Evolutionary conservation across 495 filamentous ascomycete genomes (phyloP).

Genomic region (Penicillium bovifimosum): DNA sequence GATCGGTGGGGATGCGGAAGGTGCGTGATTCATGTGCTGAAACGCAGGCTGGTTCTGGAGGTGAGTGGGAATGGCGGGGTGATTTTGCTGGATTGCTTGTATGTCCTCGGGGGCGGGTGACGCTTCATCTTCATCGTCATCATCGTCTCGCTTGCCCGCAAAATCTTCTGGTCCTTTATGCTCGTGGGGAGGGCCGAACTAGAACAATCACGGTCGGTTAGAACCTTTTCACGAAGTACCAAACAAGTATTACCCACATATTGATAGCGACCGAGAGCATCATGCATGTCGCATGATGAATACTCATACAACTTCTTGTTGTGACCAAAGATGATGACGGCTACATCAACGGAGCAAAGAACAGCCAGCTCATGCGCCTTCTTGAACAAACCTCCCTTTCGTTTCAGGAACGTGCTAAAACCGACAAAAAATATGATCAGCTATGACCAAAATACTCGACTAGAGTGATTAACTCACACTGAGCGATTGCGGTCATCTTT

Average conservation of each 20-base stretch:
- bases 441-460: not conserved
- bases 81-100: slow-evolving; percentile 38
- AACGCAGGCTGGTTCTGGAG: slow-evolving; percentile 70
- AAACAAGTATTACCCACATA: slow-evolving; percentile 58
- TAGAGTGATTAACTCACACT: slow-evolving; percentile 61
- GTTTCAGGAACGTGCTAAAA: slow-evolving; percentile 88
- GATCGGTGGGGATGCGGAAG: slow-evolving; percentile 87
- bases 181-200: slow-evolving; percentile 91
- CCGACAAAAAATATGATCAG: slow-evolving; percentile 5
- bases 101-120: slow-evolving; percentile 59
- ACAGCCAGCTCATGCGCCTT: slow-evolving; percentile 98
- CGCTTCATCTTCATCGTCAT: slow-evolving; percentile 80
- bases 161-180: slow-evolving; percentile 96
- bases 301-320: slow-evolving; percentile 99
- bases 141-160: slow-evolving; percentile 72
- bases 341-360: slow-evolving; percentile 95
- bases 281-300: slow-evolving; percentile 87
- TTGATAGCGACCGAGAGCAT: slow-evolving; percentile 79
- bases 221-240: not conserved
- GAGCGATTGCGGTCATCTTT: slow-evolving; percentile 99
- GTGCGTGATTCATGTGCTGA: slow-evolving; percentile 76
- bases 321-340: slow-evolving; percentile 94
- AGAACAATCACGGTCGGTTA: slow-evolving; percentile 8
- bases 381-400: slow-evolving; percentile 98
- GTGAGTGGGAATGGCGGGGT: slow-evolving; percentile 60